Evolutionary conservation across 139 green algal genomes (phyloP).

Genomic region (Closterium sp.): DNA sequence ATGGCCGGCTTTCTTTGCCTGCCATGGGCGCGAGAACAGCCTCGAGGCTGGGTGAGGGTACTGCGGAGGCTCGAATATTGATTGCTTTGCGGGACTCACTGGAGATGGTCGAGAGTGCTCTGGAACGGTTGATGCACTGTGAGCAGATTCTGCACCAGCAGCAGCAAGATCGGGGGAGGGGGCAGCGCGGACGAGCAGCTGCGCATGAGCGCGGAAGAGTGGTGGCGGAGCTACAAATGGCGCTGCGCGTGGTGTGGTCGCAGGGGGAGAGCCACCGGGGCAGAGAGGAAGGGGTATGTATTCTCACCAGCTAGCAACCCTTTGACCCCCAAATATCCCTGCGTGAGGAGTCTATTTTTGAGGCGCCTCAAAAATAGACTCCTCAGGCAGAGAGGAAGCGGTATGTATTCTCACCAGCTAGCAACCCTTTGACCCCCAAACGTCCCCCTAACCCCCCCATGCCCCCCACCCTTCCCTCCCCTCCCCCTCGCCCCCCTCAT

Average conservation of each 20-base stretch:
- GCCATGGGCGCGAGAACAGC: neutral
- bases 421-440: too few relatives aligned
- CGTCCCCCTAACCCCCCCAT: too few relatives aligned
- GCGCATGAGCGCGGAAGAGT: neutral
- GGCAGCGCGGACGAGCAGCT: too few relatives aligned
- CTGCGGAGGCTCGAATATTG: neutral
- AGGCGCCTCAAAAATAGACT: too few relatives aligned
- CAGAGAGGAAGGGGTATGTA: neutral
- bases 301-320: neutral
- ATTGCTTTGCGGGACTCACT: neutral
- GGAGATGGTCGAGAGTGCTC: neutral
- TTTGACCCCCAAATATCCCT: too few relatives aligned
- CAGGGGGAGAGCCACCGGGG: neutral
- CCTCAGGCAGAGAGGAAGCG: too few relatives aligned
- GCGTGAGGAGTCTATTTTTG: too few relatives aligned
- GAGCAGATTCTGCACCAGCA: neutral
- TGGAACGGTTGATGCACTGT: neutral
- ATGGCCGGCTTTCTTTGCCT: neutral
- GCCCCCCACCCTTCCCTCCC: too few relatives aligned
- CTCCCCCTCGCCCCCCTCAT: too few relatives aligned
- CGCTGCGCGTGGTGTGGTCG: neutral
- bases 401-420: neutral
- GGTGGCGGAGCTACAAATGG: neutral
- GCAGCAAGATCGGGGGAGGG: neutral
- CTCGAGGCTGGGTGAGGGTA: neutral